Evolutionary conservation across 257 asterid species (phyloP).

Genomic region (Leptodermis oblonga): DNA sequence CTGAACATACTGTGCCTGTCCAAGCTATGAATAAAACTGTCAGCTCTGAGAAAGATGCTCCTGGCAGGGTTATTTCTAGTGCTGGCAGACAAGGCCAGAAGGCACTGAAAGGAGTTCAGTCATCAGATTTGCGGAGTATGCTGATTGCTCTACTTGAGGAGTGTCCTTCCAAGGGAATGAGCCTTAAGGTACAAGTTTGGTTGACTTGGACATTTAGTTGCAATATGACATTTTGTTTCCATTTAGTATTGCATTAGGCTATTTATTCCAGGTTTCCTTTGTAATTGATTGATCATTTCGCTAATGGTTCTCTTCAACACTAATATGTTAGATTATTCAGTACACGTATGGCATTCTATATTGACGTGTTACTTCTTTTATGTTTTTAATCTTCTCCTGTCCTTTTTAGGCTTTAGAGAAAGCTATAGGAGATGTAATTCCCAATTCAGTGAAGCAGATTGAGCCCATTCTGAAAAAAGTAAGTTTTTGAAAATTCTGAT

Average conservation of each 20-base stretch:
- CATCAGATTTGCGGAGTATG: conserved; percentile 63
- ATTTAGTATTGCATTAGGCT: background rate
- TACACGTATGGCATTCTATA: conserved; percentile 10
- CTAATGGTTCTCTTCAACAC: background rate
- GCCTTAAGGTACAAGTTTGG: conserved; percentile 51
- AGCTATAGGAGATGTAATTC: conserved; percentile 76
- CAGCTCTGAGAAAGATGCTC: conserved; percentile 57
- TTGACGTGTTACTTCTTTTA: conserved; percentile 4
- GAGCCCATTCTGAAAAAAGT: conserved; percentile 86
- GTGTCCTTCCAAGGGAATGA: conserved; percentile 74
- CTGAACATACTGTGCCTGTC: conserved; percentile 37
- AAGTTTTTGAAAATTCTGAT: conserved; percentile 28
- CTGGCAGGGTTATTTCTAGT: conserved; percentile 38
- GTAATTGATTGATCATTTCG: background rate
- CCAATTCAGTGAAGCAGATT: conserved; percentile 59
- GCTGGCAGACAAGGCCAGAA: conserved; percentile 37
- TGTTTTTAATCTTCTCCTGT: conserved; percentile 17
- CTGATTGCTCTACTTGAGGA: conserved; percentile 65
- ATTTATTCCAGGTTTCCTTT: background rate
- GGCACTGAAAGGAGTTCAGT: conserved; percentile 36
- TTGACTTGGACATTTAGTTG: background rate
- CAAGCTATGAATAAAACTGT: conserved; percentile 36
- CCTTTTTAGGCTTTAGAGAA: conserved; percentile 72
- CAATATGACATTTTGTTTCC: background rate
- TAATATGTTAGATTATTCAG: conserved; percentile 1